Evolutionary conservation across 139 green algal species (phyloP).

Genomic region (Micromonas pusilla): DNA sequence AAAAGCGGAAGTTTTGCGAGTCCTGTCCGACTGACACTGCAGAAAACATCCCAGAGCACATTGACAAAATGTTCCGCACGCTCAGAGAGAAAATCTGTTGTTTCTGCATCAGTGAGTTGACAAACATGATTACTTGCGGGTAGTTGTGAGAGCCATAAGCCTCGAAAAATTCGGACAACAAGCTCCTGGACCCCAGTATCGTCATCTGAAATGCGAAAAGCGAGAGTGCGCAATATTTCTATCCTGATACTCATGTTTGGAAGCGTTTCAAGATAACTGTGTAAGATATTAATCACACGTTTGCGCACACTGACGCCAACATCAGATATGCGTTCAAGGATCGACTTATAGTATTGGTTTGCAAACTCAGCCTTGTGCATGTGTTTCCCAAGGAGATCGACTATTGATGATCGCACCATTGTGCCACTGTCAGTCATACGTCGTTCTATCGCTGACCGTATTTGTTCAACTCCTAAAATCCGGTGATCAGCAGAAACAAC

Average conservation of each 20-base stretch:
- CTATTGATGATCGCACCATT: not conserved
- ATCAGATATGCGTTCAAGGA: not conserved
- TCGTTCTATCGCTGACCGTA: not conserved
- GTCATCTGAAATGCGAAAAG: not conserved
- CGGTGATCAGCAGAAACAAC: not conserved
- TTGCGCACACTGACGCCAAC: not conserved
- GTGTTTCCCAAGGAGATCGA: not conserved
- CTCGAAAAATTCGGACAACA: not conserved
- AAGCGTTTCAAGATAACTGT: not conserved
- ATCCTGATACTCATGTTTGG: not conserved
- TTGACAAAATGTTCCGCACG: not conserved
- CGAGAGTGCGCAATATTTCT: not conserved
- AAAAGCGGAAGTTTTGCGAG: not conserved
- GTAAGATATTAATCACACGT: not conserved
- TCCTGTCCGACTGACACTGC: not conserved
- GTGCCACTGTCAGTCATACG: not conserved
- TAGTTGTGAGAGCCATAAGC: not conserved
- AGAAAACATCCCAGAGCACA: not conserved
- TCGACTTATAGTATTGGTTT: not conserved
- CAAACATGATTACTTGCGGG: not conserved
- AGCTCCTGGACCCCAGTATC: not conserved
- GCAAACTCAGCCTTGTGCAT: not conserved
- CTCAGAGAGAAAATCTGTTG: not conserved
- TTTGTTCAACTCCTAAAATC: not conserved
- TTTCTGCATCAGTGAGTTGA: not conserved